These are phyloP conservation scores for Wickerhamomyces xylosicus DNA, from an alignment of 805 yeast species.

Conservation along the genomic window DNA sequence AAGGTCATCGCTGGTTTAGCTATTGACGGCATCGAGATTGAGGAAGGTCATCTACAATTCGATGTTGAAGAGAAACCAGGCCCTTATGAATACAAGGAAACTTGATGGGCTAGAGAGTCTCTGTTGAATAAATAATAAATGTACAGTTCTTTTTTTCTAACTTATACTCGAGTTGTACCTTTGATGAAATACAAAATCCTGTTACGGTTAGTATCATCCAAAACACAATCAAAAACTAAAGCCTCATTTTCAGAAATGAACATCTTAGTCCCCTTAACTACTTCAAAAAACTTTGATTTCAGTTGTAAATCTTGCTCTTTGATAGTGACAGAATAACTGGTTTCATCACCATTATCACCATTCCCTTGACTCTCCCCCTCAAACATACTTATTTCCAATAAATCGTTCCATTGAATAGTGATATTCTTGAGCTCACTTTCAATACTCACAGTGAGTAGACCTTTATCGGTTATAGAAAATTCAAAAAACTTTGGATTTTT, in stretches of 20 bases:
- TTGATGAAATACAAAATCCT: background rate
- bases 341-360: slow-evolving; percentile 29
- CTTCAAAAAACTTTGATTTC: slow-evolving; percentile 49
- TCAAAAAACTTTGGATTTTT: slow-evolving; percentile 39
- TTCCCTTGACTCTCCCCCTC: slow-evolving; percentile 8
- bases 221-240: slow-evolving; percentile 53
- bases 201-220: slow-evolving; percentile 36
- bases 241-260: slow-evolving; percentile 48
- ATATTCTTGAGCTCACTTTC: slow-evolving; percentile 47
- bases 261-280: slow-evolving; percentile 50
- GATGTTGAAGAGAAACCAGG: slow-evolving; percentile 39
- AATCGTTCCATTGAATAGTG: slow-evolving; percentile 49
- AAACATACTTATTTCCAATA: slow-evolving; percentile 30
- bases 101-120: slow-evolving; percentile 9
- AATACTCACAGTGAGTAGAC: slow-evolving; percentile 40
- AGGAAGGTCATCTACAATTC: slow-evolving; percentile 29
- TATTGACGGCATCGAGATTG: slow-evolving; percentile 45
- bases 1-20: slow-evolving; percentile 49
- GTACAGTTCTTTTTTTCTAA: no score
- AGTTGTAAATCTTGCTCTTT: slow-evolving; percentile 58
- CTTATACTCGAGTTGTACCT: background rate
- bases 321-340: slow-evolving; percentile 26
- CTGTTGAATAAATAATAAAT: background rate
- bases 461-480: slow-evolving; percentile 38
- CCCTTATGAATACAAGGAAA: slow-evolving; percentile 42